Evolutionary conservation across 2,329 filamentous ascomycete species (phyloP).

Genomic region (Aphanoascus verrucosus): DNA sequence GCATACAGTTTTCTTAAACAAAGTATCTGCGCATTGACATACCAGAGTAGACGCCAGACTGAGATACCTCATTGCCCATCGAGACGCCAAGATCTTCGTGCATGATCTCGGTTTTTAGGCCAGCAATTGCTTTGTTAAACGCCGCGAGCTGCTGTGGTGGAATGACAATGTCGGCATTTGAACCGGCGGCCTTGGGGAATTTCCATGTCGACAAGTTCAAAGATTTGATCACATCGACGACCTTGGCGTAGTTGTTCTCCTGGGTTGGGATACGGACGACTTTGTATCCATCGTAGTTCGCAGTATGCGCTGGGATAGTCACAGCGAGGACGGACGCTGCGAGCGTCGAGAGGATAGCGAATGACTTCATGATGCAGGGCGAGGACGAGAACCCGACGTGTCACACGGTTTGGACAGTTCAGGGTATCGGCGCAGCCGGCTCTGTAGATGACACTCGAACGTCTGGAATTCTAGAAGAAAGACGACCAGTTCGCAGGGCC

Average conservation of each 20-base stretch:
- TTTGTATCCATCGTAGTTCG: constrained; percentile 19
- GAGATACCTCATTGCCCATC: constrained; percentile 31
- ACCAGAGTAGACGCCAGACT: constrained; percentile 20
- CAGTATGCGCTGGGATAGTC: constrained; percentile 2
- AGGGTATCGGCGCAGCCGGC: neutral
- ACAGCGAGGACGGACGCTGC: constrained; percentile 12
- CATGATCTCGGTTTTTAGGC: constrained; percentile 29
- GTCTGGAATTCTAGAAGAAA: neutral
- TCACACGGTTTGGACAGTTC: neutral
- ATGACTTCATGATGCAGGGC: constrained; percentile 13
- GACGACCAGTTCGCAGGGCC: neutral
- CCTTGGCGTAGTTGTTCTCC: constrained; percentile 7
- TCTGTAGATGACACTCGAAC: neutral
- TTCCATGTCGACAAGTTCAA: constrained; percentile 17
- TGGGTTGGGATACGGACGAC: constrained; percentile 18
- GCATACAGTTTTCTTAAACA: constrained; percentile 18
- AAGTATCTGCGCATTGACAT: constrained; percentile 21
- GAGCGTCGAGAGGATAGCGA: constrained; percentile 13
- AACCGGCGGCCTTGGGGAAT: constrained; percentile 14
- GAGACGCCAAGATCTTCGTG: constrained; percentile 37
- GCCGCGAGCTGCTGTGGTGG: constrained; percentile 29
- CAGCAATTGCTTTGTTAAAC: constrained; percentile 29
- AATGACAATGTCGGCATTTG: constrained; percentile 36
- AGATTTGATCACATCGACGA: constrained; percentile 16
- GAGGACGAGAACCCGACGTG: neutral